A percentile compares a stretch with the other conserved stretches of the same genome.
phyloP scores from a whole-genome alignment of 495 filamentous ascomycete species.

The Podospora tetraspora region DNA sequence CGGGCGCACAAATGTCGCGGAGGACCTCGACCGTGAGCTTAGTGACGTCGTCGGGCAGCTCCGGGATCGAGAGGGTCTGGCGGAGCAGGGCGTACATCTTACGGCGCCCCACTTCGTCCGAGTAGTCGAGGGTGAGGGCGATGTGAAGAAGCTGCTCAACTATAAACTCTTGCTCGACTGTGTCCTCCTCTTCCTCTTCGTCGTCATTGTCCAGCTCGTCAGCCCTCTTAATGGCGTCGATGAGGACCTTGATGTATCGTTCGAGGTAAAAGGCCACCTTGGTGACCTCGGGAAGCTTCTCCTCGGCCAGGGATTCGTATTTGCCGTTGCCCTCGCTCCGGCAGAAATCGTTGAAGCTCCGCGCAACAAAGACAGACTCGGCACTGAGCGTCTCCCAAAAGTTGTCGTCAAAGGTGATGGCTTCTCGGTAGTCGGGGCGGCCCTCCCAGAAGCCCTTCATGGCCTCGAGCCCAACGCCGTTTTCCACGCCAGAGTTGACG shows the following conservation, averaged over 20 bases:
- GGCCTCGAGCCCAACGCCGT: conserved; percentile 82
- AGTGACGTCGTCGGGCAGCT: conserved; percentile 87
- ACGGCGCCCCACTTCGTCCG: conserved; percentile 86
- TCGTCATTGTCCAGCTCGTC: conserved; percentile 46
- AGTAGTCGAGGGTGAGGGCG: conserved; percentile 84
- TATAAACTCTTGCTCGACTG: conserved; percentile 83
- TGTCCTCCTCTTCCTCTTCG: conserved; percentile 65
- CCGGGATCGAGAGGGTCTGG: conserved; percentile 75
- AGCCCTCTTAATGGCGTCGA: conserved; percentile 58
- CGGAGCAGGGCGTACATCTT: conserved; percentile 91
- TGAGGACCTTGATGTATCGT: conserved; percentile 67
- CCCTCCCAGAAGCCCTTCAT: conserved; percentile 96
- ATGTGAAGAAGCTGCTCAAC: conserved; percentile 94
- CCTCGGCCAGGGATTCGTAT: conserved; percentile 68
- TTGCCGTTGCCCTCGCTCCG: conserved; percentile 61
- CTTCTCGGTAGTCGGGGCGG: conserved; percentile 81
- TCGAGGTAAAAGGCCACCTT: conserved; percentile 78
- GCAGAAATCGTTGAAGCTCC: conserved; percentile 93
- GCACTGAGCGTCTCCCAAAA: conserved; percentile 86
- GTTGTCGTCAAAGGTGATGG: conserved; percentile 69
- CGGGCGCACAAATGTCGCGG: conserved; percentile 69
- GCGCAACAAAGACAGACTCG: conserved; percentile 79
- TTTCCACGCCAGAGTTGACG: conserved; percentile 81
- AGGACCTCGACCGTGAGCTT: conserved; percentile 81
- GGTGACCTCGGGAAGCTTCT: conserved; percentile 92